Evolutionary conservation across 2,329 filamentous ascomycete species (phyloP).

Genomic region (Fusarium armeniacum): DNA sequence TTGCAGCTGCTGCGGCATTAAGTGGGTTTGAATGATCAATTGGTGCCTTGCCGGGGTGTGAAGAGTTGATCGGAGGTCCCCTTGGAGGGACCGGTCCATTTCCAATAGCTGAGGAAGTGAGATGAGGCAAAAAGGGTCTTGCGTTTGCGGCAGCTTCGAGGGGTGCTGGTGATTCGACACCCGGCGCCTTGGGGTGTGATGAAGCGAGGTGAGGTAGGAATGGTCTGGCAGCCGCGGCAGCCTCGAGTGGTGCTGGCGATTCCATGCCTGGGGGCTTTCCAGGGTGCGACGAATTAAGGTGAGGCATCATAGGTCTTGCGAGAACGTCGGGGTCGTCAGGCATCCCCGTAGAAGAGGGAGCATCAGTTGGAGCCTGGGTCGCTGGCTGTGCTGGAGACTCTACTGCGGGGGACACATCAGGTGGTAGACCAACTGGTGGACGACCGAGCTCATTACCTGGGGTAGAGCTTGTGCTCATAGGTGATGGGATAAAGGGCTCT

Average conservation of each 20-base stretch:
- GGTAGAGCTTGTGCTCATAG: slow-evolving; percentile 52
- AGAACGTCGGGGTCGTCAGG: slow-evolving; percentile 26
- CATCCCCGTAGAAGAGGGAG: slow-evolving; percentile 40
- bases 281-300: slow-evolving; percentile 39
- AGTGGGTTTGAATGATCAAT: background rate
- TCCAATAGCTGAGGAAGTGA: background rate
- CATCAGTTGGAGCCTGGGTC: slow-evolving; percentile 49
- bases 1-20: background rate
- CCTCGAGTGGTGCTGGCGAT: slow-evolving; percentile 26
- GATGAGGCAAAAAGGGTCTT: background rate
- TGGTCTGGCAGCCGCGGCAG: slow-evolving; percentile 27
- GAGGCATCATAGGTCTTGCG: slow-evolving; percentile 39
- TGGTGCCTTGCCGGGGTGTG: background rate
- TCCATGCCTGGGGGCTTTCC: slow-evolving; percentile 25
- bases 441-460: slow-evolving; percentile 43
- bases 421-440: slow-evolving; percentile 34
- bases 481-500: slow-evolving; percentile 54
- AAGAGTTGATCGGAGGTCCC: background rate
- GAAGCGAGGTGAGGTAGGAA: slow-evolving; percentile 39
- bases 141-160: slow-evolving; percentile 2
- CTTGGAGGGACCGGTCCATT: background rate
- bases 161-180: background rate
- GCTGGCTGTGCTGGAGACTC: slow-evolving; percentile 30
- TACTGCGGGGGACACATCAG: slow-evolving; percentile 29
- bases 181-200: slow-evolving; percentile 24